phyloP scores from a whole-genome alignment of 2,329 filamentous ascomycete genomes.

The Acarospora socialis region DNA sequence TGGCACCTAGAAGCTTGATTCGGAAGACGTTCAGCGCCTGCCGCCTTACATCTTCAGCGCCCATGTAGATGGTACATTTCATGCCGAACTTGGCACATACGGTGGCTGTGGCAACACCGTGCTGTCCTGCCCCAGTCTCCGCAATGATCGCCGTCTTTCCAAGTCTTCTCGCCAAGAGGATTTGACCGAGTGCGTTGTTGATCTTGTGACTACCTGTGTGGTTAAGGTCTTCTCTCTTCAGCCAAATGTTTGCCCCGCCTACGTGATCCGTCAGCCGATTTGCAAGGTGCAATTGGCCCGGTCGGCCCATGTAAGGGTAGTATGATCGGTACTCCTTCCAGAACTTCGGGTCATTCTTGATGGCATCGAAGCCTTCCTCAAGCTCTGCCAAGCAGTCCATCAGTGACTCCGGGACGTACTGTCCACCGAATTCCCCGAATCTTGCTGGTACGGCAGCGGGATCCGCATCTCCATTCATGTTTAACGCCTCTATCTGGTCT shows the following conservation, averaged over 20 bases:
- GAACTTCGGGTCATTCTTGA: slow-evolving; percentile 76
- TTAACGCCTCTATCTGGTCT: slow-evolving; percentile 74
- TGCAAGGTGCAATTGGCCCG: slow-evolving; percentile 80
- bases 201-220: slow-evolving; percentile 99
- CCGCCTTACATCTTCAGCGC: slow-evolving; percentile 87
- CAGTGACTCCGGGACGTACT: slow-evolving; percentile 92
- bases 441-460: slow-evolving; percentile 57
- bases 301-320: slow-evolving; percentile 94
- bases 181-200: slow-evolving; percentile 93
- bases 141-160: slow-evolving; percentile 97
- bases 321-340: slow-evolving; percentile 95
- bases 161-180: slow-evolving; percentile 68
- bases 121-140: slow-evolving; percentile 92
- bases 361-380: slow-evolving; percentile 78
- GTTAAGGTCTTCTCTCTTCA: slow-evolving; percentile 95
- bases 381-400: slow-evolving; percentile 93
- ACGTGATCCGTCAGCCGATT: slow-evolving; percentile 77
- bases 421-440: slow-evolving; percentile 91
- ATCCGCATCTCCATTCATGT: slow-evolving; percentile 38
- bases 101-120: slow-evolving; percentile 93
- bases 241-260: slow-evolving; percentile 88
- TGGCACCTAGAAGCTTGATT: slow-evolving; percentile 88
- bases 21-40: slow-evolving; percentile 97
- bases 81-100: slow-evolving; percentile 97
- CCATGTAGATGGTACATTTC: slow-evolving; percentile 98